Conservation (phyloP, 116 monocot genomes). For the Papilionanthe hybrid region DNA sequence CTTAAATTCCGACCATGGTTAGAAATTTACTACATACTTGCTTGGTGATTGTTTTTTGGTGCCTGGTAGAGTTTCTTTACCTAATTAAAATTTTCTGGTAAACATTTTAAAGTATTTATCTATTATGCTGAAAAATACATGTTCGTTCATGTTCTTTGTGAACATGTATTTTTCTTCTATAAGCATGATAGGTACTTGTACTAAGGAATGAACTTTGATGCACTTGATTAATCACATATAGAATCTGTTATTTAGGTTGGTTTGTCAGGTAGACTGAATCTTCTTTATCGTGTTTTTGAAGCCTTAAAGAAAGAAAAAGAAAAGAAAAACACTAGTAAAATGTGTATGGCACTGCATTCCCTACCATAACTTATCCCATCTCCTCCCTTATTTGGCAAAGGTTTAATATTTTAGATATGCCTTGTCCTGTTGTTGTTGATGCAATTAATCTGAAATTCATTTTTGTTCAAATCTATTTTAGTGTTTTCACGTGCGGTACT, state of each 20-base stretch:
- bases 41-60: not conserved
- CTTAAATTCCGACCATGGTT: no score
- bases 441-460: not conserved
- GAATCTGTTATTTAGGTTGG: not conserved
- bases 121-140: not conserved
- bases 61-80: not conserved
- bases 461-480: conserved; percentile 6
- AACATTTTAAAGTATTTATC: not conserved
- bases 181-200: not conserved
- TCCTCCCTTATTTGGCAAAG: not conserved
- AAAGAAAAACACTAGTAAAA: not conserved
- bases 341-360: not conserved
- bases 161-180: not conserved
- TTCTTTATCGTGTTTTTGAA: not conserved
- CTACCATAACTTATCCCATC: not conserved
- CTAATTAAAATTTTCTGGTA: not conserved
- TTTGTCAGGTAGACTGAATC: not conserved
- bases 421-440: not conserved
- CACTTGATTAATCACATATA: not conserved
- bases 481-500: conserved; percentile 26
- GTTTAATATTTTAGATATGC: not conserved
- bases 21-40: not conserved
- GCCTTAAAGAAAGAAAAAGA: not conserved
- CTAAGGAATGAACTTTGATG: not conserved
- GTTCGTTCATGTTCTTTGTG: not conserved